These are phyloP conservation scores for Venturia oleaginea DNA, from an alignment of 2,329 filamentous ascomycete species.

Conservation along the genomic window DNA sequence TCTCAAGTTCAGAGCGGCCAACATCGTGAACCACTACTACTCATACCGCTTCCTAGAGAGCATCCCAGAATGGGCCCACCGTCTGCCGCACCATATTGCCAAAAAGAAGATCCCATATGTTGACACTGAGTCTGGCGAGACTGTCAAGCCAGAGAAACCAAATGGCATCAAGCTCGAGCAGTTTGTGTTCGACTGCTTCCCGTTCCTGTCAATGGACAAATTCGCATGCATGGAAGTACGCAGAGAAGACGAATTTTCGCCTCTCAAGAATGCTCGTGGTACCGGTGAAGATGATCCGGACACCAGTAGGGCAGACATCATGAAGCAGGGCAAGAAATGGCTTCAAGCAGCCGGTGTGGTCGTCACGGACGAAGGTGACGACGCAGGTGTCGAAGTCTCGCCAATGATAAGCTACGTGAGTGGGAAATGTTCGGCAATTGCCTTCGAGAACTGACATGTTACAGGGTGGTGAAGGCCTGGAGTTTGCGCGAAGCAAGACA, in stretches of 20 bases:
- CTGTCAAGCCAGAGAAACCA: slow-evolving; percentile 83
- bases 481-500: slow-evolving; percentile 47
- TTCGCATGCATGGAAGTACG: slow-evolving; percentile 95
- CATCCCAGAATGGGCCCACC: slow-evolving; percentile 77
- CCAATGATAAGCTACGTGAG: slow-evolving; percentile 93
- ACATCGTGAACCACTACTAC: slow-evolving; percentile 99
- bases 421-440: slow-evolving; percentile 1
- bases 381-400: slow-evolving; percentile 75
- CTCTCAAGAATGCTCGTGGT: slow-evolving; percentile 81
- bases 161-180: slow-evolving; percentile 99
- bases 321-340: slow-evolving; percentile 85
- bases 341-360: slow-evolving; percentile 66
- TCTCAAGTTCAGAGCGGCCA: slow-evolving; percentile 93
- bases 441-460: slow-evolving; percentile 16
- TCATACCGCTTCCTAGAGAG: slow-evolving; percentile 85
- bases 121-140: slow-evolving; percentile 66
- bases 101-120: slow-evolving; percentile 95
- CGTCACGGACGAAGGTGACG: slow-evolving; percentile 54
- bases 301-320: slow-evolving; percentile 83
- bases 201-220: slow-evolving; percentile 71
- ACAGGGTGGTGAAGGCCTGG: slow-evolving; percentile 54
- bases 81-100: slow-evolving; percentile 89
- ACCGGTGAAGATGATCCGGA: slow-evolving; percentile 89
- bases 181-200: slow-evolving; percentile 98
- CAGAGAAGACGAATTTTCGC: slow-evolving; percentile 96